Evolutionary conservation across 2,329 filamentous ascomycete species (phyloP), one percentile per base, ranked within the genome.

Genomic region (Teratosphaeriaceae sp.): DNA sequence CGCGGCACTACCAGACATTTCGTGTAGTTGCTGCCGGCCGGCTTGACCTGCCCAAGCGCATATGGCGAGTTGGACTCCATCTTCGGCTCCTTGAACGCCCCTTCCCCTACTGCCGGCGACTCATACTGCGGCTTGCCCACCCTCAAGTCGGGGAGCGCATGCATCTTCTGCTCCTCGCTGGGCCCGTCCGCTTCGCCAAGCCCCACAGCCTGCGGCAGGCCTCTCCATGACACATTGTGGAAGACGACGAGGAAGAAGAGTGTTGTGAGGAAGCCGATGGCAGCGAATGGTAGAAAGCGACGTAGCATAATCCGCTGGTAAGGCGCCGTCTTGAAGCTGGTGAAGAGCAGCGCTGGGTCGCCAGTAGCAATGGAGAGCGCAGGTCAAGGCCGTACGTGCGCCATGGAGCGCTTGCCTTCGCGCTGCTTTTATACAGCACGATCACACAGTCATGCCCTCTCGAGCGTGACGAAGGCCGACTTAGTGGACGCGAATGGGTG

Each of bases 1-100:
- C 70, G 69, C 1, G 77, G 69, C 38, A 80, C 66, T 4, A 82
- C 73, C 19, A 82, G 56, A 1, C 64, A 67, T 20, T 72, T 73
- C 2, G 74, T 74, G 53, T 78, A 80, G 30, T 69, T 69, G 47
- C 67, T 65, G 1, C 70, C 70, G 0, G 65, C 51, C 0, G 72
- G 67, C 45, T 72, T 70, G 6, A 65, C 59, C 2, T 56, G 51
- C 3, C 63, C 60, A 23, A 56, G 24, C n/a, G 57, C 48, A 43
- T 59, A 59, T 2, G 55, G 57, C 24, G 47, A 52, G 37, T 42
- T 47, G 20, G 47, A 42, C 22, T 59, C 51, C 36, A 56, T 47
- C 38, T 55, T 53, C 5, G 57, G 50, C 43, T 55, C 50, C 20
- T 52, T 50, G 47, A 61, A 60, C 3, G 38, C 38, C 22, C 35